These are phyloP conservation scores for Beta vulgaris DNA, from an alignment of 148 eudicot species.

Conservation along the genomic window DNA sequence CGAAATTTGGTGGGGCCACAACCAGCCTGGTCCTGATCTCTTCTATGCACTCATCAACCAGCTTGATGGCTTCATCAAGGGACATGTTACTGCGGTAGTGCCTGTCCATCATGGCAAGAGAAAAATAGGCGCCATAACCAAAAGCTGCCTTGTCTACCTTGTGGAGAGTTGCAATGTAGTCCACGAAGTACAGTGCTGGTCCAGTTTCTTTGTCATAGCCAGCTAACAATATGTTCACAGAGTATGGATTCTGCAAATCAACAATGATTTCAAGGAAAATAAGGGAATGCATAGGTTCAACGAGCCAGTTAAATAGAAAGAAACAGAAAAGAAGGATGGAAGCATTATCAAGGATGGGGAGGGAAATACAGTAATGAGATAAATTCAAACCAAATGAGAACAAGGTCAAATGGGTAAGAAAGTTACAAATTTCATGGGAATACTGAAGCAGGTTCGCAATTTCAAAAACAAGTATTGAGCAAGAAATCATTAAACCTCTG, in stretches of 20 bases:
- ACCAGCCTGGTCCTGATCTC: slow-evolving; percentile 82
- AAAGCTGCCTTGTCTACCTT: slow-evolving; percentile 83
- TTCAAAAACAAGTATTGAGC: neutral
- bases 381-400: neutral
- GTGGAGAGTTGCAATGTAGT: slow-evolving; percentile 81
- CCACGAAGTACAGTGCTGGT: slow-evolving; percentile 79
- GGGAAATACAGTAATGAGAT: neutral
- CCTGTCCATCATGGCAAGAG: slow-evolving; percentile 88
- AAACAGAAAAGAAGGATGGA: too few species aligned
- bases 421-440: neutral
- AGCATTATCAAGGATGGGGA: neutral
- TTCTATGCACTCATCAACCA: slow-evolving; percentile 71
- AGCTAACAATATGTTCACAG: slow-evolving; percentile 70
- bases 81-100: slow-evolving; percentile 70
- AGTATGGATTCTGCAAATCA: slow-evolving; percentile 67
- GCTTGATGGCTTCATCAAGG: slow-evolving; percentile 64
- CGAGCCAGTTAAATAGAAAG: neutral
- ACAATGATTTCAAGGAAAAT: neutral
- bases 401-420: neutral
- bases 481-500: neutral
- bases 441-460: neutral
- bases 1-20: slow-evolving; percentile 84
- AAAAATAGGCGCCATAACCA: slow-evolving; percentile 79
- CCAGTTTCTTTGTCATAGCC: slow-evolving; percentile 82
- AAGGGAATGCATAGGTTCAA: neutral